Conservation (phyloP, 1,284 basidiomycete species). For the Tremellales sp. region DNA sequence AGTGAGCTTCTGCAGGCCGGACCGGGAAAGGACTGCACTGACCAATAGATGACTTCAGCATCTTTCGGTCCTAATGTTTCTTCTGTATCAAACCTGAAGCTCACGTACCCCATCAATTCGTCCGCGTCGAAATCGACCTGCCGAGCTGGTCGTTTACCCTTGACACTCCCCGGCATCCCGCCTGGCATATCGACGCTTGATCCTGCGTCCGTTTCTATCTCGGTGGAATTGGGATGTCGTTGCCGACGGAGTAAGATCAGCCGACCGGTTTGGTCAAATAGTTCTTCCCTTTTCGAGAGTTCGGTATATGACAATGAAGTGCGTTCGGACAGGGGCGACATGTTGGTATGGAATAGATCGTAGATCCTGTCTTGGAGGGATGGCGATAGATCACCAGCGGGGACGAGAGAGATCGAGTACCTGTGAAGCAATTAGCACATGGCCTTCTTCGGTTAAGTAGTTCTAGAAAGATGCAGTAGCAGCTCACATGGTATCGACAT, state of each 20-base stretch:
- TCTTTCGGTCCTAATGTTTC: slow-evolving; percentile 35
- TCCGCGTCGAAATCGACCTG: slow-evolving; percentile 9
- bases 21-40: slow-evolving; percentile 7
- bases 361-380: slow-evolving; percentile 22
- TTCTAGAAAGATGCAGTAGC: neutral
- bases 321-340: slow-evolving; percentile 24
- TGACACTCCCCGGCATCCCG: neutral
- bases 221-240: no score
- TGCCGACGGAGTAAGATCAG: slow-evolving; percentile 18
- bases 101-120: slow-evolving; percentile 36
- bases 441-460: no score
- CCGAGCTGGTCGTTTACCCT: neutral
- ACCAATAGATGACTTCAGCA: slow-evolving; percentile 44
- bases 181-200: neutral
- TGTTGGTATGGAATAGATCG: slow-evolving; percentile 33
- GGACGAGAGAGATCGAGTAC: slow-evolving; percentile 10
- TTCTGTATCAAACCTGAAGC: slow-evolving; percentile 47
- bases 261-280: slow-evolving; percentile 38
- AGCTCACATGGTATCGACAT: neutral
- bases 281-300: slow-evolving; percentile 33
- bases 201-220: neutral
- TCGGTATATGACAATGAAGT: slow-evolving; percentile 27
- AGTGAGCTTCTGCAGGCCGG: neutral
- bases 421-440: no score
- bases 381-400: slow-evolving; percentile 10